These are phyloP conservation scores for Fusarium humuli DNA, from an alignment of 2,329 filamentous ascomycete species.

Conservation along the genomic window DNA sequence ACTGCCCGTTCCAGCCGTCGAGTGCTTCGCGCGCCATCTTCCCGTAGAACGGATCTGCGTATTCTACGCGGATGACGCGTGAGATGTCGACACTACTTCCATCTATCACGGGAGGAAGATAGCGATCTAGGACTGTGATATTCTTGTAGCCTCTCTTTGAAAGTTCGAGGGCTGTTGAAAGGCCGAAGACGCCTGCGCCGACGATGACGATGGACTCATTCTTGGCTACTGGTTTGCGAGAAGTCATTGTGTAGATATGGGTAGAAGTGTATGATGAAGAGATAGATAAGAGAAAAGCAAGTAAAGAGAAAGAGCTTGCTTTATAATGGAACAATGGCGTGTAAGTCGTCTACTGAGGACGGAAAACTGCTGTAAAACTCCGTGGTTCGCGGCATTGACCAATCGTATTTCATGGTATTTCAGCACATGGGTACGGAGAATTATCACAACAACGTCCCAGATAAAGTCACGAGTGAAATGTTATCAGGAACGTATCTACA, in stretches of 20 bases:
- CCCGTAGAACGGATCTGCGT: constrained; percentile 72
- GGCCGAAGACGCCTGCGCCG: constrained; percentile 63
- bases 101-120: constrained; percentile 52
- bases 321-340: constrained; percentile 2
- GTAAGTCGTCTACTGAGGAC: not conserved
- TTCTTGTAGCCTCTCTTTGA: constrained; percentile 56
- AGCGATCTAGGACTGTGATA: constrained; percentile 60
- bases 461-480: not conserved
- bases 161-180: constrained; percentile 62
- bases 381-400: constrained; percentile 24
- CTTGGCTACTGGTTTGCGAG: constrained; percentile 36
- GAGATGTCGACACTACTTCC: constrained; percentile 57
- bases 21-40: constrained; percentile 61
- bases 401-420: constrained; percentile 26
- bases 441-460: not conserved
- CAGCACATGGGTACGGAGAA: constrained; percentile 29
- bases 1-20: constrained; percentile 45
- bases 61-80: constrained; percentile 64
- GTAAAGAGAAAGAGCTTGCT: not conserved
- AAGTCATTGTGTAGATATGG: constrained; percentile 20
- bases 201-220: constrained; percentile 51
- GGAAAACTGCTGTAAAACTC: constrained; percentile 28
- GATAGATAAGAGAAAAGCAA: not conserved
- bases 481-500: not conserved
- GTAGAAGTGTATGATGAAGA: not conserved